These are phyloP conservation scores for Morella rubra DNA, from an alignment of 306 rosid species.

Conservation along the genomic window DNA sequence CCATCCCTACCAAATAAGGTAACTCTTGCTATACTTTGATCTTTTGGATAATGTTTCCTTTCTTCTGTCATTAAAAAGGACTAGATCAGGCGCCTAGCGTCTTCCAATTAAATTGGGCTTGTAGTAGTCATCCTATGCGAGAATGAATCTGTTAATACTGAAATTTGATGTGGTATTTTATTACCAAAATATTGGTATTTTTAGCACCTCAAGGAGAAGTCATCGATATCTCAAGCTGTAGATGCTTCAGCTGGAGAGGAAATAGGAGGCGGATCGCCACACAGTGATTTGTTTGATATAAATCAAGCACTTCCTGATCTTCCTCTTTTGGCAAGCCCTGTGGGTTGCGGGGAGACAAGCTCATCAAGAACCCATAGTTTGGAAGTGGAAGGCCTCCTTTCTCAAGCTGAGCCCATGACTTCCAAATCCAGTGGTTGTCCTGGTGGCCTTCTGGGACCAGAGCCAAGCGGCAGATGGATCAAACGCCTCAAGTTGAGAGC, in stretches of 20 bases:
- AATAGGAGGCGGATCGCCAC: constrained; percentile 26
- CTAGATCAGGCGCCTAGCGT: neutral
- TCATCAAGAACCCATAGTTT: constrained; percentile 83
- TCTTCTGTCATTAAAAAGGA: too few species aligned
- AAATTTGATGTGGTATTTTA: constrained; percentile 27
- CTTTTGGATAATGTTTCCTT: constrained; percentile 17
- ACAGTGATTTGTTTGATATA: constrained; percentile 42
- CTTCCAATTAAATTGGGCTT: constrained; percentile 21
- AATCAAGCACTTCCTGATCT: constrained; percentile 50
- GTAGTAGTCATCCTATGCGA: constrained; percentile 14
- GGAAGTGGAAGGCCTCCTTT: constrained; percentile 61
- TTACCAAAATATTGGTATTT: constrained; percentile 30
- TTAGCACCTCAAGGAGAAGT: constrained; percentile 52
- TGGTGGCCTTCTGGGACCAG: constrained; percentile 43
- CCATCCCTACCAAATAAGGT: constrained; percentile 57
- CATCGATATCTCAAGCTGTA: constrained; percentile 36
- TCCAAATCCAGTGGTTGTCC: constrained; percentile 39
- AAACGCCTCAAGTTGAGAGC: constrained; percentile 68
- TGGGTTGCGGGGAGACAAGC: constrained; percentile 61
- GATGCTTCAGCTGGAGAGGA: constrained; percentile 42
- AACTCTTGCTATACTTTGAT: constrained; percentile 25
- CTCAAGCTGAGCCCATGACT: constrained; percentile 44
- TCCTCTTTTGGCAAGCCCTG: constrained; percentile 40
- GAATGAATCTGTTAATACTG: constrained; percentile 18
- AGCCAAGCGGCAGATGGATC: constrained; percentile 72